Percentiles rank a stretch among this genome's conserved stretches.
Conservation (phyloP, 2,329 filamentous ascomycete species). For the Exophiala dermatitidis region DNA sequence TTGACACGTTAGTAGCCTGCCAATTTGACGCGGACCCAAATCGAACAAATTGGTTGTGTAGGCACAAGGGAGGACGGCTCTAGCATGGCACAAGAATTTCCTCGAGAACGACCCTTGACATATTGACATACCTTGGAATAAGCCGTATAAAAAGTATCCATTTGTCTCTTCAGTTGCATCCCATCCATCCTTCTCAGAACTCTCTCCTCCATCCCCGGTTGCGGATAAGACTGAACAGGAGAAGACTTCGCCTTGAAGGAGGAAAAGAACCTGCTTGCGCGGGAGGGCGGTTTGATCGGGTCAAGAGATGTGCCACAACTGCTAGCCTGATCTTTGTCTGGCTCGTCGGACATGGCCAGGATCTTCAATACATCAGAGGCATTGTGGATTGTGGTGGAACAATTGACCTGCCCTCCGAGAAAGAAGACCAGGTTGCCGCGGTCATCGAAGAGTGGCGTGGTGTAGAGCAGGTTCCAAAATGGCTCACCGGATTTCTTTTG, state of each 20-base stretch:
- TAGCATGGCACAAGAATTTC: too few relatives aligned
- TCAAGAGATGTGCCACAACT: background rate
- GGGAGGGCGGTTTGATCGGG: slow-evolving; percentile 25
- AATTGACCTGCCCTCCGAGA: slow-evolving; percentile 52
- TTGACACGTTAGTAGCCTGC: background rate
- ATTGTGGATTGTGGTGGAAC: slow-evolving; percentile 48
- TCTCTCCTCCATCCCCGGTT: slow-evolving; percentile 39
- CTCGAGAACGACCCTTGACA: too few relatives aligned
- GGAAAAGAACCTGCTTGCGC: slow-evolving; percentile 32
- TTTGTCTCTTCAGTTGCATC: slow-evolving; percentile 34
- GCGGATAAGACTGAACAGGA: slow-evolving; percentile 19
- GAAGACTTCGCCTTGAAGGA: slow-evolving; percentile 28
- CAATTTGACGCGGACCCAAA: too few relatives aligned
- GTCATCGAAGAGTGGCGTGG: slow-evolving; percentile 46
- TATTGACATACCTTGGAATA: slow-evolving; percentile 37
- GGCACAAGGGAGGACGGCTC: too few relatives aligned
- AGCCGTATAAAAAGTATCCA: slow-evolving; percentile 39
- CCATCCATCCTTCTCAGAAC: slow-evolving; percentile 34
- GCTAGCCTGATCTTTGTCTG: slow-evolving; percentile 14
- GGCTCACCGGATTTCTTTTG: slow-evolving; percentile 46
- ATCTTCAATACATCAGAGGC: slow-evolving; percentile 47
- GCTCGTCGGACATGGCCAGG: slow-evolving; percentile 34
- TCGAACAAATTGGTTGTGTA: too few relatives aligned
- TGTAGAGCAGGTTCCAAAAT: slow-evolving; percentile 53
- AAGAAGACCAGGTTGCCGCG: slow-evolving; percentile 46